These are phyloP conservation scores for Neopestalotiopsis rosae DNA, from an alignment of 2,329 filamentous ascomycete genomes.

Conservation along the genomic window DNA sequence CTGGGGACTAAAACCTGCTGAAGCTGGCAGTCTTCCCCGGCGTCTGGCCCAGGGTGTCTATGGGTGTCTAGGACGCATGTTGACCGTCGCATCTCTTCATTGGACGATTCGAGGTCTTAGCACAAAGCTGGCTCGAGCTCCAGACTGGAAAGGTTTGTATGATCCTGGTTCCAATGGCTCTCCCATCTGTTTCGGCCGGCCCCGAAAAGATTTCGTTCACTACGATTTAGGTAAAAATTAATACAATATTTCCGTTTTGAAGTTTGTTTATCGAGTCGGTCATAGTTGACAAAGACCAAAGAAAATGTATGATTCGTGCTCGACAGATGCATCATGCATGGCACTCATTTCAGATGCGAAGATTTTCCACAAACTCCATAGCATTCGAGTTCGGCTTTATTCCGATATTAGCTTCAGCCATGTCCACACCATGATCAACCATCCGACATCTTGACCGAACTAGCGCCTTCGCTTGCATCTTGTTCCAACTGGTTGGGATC, in stretches of 20 bases:
- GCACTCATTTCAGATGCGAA: neutral
- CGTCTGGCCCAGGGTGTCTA: neutral
- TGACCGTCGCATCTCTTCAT: neutral
- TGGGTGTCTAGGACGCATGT: neutral
- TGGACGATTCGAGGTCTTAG: neutral
- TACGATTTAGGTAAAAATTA: neutral
- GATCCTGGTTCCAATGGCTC: neutral
- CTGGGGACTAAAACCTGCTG: neutral
- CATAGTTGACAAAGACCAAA: neutral
- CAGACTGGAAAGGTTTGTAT: neutral
- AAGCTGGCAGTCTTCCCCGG: neutral
- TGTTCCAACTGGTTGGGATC: neutral
- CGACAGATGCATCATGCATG: neutral
- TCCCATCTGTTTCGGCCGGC: neutral
- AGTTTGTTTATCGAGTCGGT: neutral
- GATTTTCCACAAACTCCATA: neutral
- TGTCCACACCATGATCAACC: neutral
- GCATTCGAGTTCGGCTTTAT: neutral
- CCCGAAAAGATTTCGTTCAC: neutral
- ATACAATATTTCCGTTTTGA: neutral
- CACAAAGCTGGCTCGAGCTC: neutral
- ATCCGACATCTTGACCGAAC: neutral
- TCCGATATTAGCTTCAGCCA: neutral
- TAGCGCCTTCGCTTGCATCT: neutral
- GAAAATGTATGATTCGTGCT: no score